Evolutionary conservation across 331 rosid species (phyloP).

Genomic region (Telfairia occidentalis): DNA sequence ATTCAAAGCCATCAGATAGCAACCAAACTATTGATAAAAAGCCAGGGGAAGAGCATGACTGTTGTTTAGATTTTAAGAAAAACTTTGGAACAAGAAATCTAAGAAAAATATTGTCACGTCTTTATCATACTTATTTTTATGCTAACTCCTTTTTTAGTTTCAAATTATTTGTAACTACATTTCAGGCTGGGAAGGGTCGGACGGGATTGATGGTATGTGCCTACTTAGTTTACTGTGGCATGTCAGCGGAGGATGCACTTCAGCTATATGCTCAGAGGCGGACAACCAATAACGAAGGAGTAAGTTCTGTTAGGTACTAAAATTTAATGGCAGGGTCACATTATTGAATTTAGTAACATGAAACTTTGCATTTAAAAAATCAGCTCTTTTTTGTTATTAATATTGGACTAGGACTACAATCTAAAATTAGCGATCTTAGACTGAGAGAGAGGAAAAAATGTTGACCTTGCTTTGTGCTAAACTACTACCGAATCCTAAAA

Average conservation of each 20-base stretch:
- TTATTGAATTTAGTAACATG: not conserved
- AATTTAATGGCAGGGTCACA: not conserved
- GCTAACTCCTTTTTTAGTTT: not conserved
- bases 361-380: not conserved
- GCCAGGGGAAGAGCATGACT: not conserved
- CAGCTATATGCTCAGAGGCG: constrained; percentile 74
- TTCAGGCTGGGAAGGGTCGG: constrained; percentile 97
- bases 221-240: constrained; percentile 68
- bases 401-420: not conserved
- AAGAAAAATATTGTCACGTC: not conserved
- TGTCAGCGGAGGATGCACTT: constrained; percentile 76
- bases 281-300: constrained; percentile 93
- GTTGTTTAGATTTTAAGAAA: not conserved
- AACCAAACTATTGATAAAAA: not conserved
- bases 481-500: not conserved
- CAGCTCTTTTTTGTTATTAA: not conserved
- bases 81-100: not conserved
- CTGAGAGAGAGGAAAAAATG: not conserved
- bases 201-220: constrained; percentile 86
- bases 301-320: constrained; percentile 55
- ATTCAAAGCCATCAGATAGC: not conserved
- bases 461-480: not conserved
- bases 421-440: not conserved
- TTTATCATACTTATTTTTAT: not conserved
- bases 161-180: not conserved